These are phyloP conservation scores for Dioszegia crocea DNA, from an alignment of 768 basidiomycete species.

Conservation along the genomic window DNA sequence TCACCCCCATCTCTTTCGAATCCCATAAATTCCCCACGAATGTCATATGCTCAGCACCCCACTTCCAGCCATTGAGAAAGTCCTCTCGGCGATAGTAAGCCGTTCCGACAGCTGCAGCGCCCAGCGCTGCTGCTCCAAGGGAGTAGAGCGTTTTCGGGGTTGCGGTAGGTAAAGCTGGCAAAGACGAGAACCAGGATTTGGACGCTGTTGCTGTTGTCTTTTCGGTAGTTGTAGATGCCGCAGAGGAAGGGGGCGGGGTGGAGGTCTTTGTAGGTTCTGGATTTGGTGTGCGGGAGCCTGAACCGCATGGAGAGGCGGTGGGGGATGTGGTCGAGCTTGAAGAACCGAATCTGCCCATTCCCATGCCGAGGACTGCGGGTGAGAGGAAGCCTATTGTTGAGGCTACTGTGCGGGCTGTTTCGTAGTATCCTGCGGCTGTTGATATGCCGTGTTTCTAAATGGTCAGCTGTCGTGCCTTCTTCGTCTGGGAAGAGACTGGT, in stretches of 20 bases:
- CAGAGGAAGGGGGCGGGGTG: background rate
- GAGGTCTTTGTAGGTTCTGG: background rate
- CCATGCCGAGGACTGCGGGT: slow-evolving; percentile 49
- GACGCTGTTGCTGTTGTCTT: background rate
- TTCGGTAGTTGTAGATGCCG: slow-evolving; percentile 3
- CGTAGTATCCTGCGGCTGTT: slow-evolving; percentile 68
- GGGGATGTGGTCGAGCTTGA: background rate
- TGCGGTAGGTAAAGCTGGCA: slow-evolving; percentile 22
- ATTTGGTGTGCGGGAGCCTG: slow-evolving; percentile 6
- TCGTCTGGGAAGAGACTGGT: background rate
- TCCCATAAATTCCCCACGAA: slow-evolving; percentile 86
- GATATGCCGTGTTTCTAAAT: slow-evolving; percentile 67
- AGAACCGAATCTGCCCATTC: slow-evolving; percentile 37
- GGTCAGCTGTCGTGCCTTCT: background rate
- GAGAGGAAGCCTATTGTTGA: slow-evolving; percentile 58
- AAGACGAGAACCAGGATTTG: slow-evolving; percentile 19
- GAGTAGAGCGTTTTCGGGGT: slow-evolving; percentile 26
- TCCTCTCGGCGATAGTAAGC: slow-evolving; percentile 79
- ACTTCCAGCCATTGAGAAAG: slow-evolving; percentile 64
- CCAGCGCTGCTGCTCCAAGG: slow-evolving; percentile 69
- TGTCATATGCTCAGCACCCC: slow-evolving; percentile 83
- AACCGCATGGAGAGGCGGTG: background rate
- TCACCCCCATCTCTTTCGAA: slow-evolving; percentile 58
- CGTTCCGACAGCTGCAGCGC: slow-evolving; percentile 76
- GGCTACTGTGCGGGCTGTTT: slow-evolving; percentile 62